Evolutionary conservation across 1,284 basidiomycete genomes (phyloP).

Genomic region (Marasmius sp.): DNA sequence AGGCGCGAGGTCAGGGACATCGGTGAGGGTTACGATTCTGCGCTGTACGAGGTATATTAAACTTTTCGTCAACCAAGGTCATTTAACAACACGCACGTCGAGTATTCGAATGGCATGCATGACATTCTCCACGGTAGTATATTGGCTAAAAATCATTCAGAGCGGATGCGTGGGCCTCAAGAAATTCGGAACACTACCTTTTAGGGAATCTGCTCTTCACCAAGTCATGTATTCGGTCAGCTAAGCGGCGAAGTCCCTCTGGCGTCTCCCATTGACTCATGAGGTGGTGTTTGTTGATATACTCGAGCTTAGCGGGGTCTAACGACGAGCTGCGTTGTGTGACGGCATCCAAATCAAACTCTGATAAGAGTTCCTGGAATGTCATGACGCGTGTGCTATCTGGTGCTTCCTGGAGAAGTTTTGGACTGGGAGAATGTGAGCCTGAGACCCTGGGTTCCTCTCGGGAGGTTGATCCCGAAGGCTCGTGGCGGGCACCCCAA

Average conservation of each 20-base stretch:
- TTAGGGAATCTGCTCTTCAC: slow-evolving; percentile 49
- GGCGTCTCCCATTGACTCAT: slow-evolving; percentile 45
- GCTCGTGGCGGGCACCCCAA: slow-evolving; percentile 61
- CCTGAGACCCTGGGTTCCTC: slow-evolving; percentile 7
- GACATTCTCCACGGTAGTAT: slow-evolving; percentile 54
- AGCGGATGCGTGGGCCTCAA: neutral
- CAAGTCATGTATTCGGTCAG: slow-evolving; percentile 44
- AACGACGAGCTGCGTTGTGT: slow-evolving; percentile 78
- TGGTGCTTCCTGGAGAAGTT: slow-evolving; percentile 40
- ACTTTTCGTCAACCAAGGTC: neutral
- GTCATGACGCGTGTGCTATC: slow-evolving; percentile 69
- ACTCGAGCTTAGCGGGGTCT: slow-evolving; percentile 70
- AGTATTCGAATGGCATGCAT: slow-evolving; percentile 55
- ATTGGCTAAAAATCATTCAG: slow-evolving; percentile 33
- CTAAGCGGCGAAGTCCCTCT: slow-evolving; percentile 46
- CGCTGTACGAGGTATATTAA: slow-evolving; percentile 43
- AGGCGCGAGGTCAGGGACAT: slow-evolving; percentile 64
- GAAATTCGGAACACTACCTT: slow-evolving; percentile 22
- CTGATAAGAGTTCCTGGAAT: slow-evolving; percentile 56
- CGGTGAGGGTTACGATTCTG: slow-evolving; percentile 65
- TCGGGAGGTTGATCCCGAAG: slow-evolving; percentile 1
- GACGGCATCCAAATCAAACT: slow-evolving; percentile 72
- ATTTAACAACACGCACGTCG: slow-evolving; percentile 40
- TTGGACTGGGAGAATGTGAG: neutral
- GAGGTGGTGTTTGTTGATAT: slow-evolving; percentile 79